Base-by-base conservation (phyloP, 345 rosid species). In the Trapa bicornis region DNA sequence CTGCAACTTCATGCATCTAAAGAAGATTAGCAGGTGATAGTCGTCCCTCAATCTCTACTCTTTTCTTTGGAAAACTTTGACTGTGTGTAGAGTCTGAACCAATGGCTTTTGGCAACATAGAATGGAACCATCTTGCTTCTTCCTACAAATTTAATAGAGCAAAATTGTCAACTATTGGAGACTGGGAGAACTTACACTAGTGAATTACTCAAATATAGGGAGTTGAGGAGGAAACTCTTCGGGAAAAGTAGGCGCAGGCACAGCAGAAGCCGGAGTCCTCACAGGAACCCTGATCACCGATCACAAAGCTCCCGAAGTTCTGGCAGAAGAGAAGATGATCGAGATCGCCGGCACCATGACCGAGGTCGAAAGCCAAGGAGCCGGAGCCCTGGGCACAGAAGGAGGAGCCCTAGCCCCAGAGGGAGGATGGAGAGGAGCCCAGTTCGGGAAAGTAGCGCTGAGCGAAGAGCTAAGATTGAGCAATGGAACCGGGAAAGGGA, bases 1-100 rank as follows among this genome's bases (percentile, higher is more conserved):
- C 65, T 85, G 89, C 79, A 85, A 85, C 72, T 84, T 84, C 71
- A 82, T 82, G 86, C 89, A 84, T 75, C 79, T 84, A 67, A 85
- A 85, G 72, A 82, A 75, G 75, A 82, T 80, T 64, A 77, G 82
- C 84, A 78, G 80, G 86, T 82, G 37, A 39, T 37, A 45, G 65
- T 11, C 38, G 3, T 47, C 42, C 41, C n/a, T 10, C 6, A 16
- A 16, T 47, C n/a, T 4, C 37, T 22, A 3, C 39, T 1, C 43
- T 35, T 38, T 2, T 17, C 36, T 45, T 68, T 65, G 43, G 56
- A 4, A 22, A 4, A 39, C 3, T 14, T 11, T 14, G 68, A 12
- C 4, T 10, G 43, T 29, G 52, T 8, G 12, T 32, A 29, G 61
- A 33, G 5, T 54, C 4, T 54, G 10, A 22, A 17, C 6, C 60